Conservation (phyloP, 2,329 filamentous ascomycete species). For the Xylaria sp. region DNA sequence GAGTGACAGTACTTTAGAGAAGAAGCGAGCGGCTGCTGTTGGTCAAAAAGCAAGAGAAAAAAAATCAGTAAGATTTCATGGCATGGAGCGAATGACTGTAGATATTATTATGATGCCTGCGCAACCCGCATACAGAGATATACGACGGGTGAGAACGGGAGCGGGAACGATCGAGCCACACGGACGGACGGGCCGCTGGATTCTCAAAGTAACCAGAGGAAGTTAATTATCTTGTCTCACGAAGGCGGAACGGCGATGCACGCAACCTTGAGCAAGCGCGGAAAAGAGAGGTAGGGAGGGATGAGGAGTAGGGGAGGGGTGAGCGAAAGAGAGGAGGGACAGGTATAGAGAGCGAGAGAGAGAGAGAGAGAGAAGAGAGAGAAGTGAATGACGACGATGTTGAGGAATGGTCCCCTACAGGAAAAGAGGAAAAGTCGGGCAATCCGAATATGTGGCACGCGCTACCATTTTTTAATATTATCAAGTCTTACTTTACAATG, state of each 20-base stretch:
- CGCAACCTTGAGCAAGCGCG: conserved; percentile 39
- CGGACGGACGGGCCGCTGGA: conserved; percentile 38
- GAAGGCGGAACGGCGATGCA: conserved; percentile 40
- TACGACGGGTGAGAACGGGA: conserved; percentile 44
- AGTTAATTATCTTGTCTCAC: conserved; percentile 37
- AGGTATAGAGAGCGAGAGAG: not conserved
- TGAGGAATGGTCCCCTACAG: conserved; percentile 19
- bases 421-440: conserved; percentile 11
- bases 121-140: conserved; percentile 39
- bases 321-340: conserved; percentile 26
- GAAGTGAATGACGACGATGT: conserved; percentile 27
- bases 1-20: conserved; percentile 8
- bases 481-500: conserved; percentile 10
- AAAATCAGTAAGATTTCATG: conserved; percentile 4
- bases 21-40: conserved; percentile 30
- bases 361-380: not conserved
- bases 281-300: conserved; percentile 36
- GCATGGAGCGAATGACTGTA: conserved; percentile 20
- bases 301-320: conserved; percentile 22
- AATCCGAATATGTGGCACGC: conserved; percentile 14
- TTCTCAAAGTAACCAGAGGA: conserved; percentile 42
- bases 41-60: conserved; percentile 13
- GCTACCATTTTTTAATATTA: conserved; percentile 12
- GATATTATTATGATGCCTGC: conserved; percentile 20
- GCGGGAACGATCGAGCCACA: conserved; percentile 41